Evolutionary conservation across 148 eudicot genomes (phyloP).

Genomic region (Rhododendron vialii): DNA sequence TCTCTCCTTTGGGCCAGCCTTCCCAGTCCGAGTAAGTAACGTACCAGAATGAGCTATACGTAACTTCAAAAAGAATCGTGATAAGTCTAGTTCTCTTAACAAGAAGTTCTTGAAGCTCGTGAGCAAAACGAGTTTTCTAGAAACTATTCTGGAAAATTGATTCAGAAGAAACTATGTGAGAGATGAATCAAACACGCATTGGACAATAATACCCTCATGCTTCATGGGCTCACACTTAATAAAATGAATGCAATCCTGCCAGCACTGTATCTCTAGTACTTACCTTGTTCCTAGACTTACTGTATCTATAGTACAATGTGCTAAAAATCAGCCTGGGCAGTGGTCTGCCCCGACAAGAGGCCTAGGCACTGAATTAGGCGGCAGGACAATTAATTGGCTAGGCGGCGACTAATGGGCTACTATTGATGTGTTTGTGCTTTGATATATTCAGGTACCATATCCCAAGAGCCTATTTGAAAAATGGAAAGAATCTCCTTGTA

Average conservation of each 20-base stretch:
- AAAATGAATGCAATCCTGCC: background rate
- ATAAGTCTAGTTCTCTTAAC: background rate
- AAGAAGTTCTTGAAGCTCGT: background rate
- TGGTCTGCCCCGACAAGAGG: background rate
- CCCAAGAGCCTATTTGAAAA: conserved; percentile 71
- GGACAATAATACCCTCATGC: background rate
- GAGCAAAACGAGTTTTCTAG: background rate
- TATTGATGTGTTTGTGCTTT: background rate
- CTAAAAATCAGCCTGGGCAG: background rate
- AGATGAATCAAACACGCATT: background rate
- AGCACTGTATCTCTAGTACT: background rate
- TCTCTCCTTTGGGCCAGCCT: conserved; percentile 51
- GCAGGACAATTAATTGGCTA: background rate
- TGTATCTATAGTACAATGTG: background rate
- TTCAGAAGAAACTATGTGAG: background rate
- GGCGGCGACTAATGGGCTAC: background rate
- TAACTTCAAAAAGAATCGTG: background rate
- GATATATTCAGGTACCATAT: conserved; percentile 59
- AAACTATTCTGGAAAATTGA: background rate
- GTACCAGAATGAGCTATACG: background rate
- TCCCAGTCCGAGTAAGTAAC: conserved; percentile 72
- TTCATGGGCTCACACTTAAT: background rate
- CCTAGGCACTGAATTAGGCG: background rate
- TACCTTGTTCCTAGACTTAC: background rate
- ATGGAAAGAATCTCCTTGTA: conserved; percentile 60